phyloP scores from a whole-genome alignment of 225 moss, liverwort and hornwort genomes.

The Pseudisothecium myosuroides region DNA sequence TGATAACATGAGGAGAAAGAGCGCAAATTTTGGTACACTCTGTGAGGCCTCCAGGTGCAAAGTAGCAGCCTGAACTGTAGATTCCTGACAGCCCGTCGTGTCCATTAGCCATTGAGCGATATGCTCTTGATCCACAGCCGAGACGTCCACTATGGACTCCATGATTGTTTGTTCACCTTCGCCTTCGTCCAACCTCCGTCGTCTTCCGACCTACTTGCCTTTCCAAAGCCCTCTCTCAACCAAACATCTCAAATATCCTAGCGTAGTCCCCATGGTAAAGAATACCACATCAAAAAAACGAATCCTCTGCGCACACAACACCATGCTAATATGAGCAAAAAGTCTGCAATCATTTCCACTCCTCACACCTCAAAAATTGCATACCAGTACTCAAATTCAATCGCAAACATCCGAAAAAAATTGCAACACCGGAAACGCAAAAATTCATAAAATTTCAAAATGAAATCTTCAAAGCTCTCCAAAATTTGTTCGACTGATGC shows the following conservation, averaged over 20 bases:
- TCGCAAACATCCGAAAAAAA: not conserved
- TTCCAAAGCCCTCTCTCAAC: not conserved
- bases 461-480: not conserved
- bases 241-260: not conserved
- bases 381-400: not conserved
- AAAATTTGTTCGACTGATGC: not conserved
- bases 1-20: constrained; percentile 69
- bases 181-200: not conserved
- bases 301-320: not conserved
- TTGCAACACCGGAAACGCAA: not conserved
- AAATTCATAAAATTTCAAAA: not conserved
- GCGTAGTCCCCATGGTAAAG: not conserved
- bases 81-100: constrained; percentile 69
- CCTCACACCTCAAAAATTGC: not conserved
- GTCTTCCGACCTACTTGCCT: not conserved
- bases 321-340: not conserved
- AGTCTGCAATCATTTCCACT: not conserved
- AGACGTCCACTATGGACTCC: constrained; percentile 60
- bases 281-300: not conserved
- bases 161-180: constrained; percentile 13
- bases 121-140: constrained; percentile 51
- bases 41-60: constrained; percentile 62
- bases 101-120: constrained; percentile 90
- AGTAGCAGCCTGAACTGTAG: constrained; percentile 68
- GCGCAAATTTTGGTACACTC: constrained; percentile 65